Conservation (phyloP, 805 yeast species). For the Pichia paraexigua region DNA sequence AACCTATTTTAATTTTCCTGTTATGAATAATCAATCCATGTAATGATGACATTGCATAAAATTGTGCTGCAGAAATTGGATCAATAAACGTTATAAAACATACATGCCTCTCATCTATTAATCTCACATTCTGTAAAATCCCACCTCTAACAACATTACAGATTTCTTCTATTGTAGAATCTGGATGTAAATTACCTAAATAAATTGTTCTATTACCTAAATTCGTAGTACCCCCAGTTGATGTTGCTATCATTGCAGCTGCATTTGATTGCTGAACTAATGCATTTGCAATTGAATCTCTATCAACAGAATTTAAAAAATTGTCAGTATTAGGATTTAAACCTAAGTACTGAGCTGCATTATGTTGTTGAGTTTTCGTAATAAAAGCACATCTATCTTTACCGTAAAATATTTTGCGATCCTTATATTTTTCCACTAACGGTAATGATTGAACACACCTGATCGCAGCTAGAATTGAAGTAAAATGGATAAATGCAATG, state of each 20-base stretch:
- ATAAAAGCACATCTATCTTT: conserved; percentile 93
- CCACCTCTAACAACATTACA: conserved; percentile 98
- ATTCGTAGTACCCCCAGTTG: conserved; percentile 89
- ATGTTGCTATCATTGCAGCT: conserved; percentile 93
- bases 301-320: conserved; percentile 49
- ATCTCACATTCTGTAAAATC: conserved; percentile 72
- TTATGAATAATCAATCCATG: conserved; percentile 84
- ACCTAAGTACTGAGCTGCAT: conserved; percentile 92
- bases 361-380: conserved; percentile 91
- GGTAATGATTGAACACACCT: conserved; percentile 75
- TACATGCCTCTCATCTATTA: conserved; percentile 77
- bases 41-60: conserved; percentile 86
- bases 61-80: conserved; percentile 96
- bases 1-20: conserved; percentile 83
- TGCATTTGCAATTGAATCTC: conserved; percentile 60
- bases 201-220: conserved; percentile 91
- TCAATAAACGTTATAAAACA: conserved; percentile 94
- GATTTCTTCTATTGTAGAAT: conserved; percentile 81
- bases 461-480: conserved; percentile 79
- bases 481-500: conserved; percentile 85
- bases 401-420: conserved; percentile 80
- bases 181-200: conserved; percentile 83
- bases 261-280: conserved; percentile 92
- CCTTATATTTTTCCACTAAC: conserved; percentile 57
- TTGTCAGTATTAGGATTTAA: conserved; percentile 85